These are phyloP conservation scores for Beauveria asiatica DNA, from an alignment of 2,329 filamentous ascomycete genomes.

Conservation along the genomic window DNA sequence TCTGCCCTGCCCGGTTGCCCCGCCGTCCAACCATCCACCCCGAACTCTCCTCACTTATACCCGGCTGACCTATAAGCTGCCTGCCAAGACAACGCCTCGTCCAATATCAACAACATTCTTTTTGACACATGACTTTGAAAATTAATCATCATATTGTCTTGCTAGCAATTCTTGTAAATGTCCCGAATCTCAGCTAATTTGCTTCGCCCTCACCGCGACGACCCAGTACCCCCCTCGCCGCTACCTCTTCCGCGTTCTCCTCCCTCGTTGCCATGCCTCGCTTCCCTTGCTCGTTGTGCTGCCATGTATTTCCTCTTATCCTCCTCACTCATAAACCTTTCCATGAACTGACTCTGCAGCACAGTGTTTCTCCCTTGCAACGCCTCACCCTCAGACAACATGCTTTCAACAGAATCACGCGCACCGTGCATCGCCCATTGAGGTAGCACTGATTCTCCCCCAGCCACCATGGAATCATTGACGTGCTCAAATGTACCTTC, in stretches of 20 bases:
- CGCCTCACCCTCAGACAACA: constrained; percentile 47
- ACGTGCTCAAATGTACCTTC: constrained; percentile 62
- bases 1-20: neutral
- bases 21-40: neutral
- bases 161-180: neutral
- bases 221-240: neutral
- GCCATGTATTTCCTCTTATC: constrained; percentile 66
- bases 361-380: constrained; percentile 41
- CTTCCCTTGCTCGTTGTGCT: constrained; percentile 44
- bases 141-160: neutral
- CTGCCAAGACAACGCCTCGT: constrained; percentile 1
- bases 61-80: neutral
- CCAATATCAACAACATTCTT: neutral
- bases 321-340: constrained; percentile 71
- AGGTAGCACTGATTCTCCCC: constrained; percentile 24
- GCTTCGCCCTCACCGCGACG: neutral
- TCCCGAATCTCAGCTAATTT: neutral
- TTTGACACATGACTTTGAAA: constrained; percentile 2
- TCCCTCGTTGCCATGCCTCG: neutral
- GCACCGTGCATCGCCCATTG: neutral
- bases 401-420: constrained; percentile 59
- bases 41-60: constrained; percentile 1
- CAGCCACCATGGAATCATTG: constrained; percentile 43
- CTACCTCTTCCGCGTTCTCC: neutral
- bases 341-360: constrained; percentile 58